Evolutionary conservation across 805 yeast genomes (phyloP).

Genomic region (Martiniozyma abietophila): DNA sequence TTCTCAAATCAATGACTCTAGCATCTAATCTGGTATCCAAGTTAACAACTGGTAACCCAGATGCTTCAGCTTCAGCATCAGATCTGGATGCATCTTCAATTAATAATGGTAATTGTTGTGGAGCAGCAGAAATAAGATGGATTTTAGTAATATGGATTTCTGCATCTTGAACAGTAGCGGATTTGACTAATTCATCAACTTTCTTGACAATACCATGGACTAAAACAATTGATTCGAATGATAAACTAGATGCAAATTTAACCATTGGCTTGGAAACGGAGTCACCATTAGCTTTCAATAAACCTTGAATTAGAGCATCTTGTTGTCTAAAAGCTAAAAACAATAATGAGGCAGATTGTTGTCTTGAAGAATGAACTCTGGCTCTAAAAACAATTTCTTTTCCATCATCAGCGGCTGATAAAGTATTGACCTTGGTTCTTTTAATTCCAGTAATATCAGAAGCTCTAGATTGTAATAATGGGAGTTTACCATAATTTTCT

Average conservation of each 20-base stretch:
- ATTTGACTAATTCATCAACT: constrained; percentile 78
- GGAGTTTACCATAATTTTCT: constrained; percentile 82
- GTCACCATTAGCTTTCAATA: constrained; percentile 63
- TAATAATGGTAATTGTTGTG: constrained; percentile 85
- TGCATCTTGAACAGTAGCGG: constrained; percentile 84
- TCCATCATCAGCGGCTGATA: constrained; percentile 60
- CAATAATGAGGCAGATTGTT: constrained; percentile 92
- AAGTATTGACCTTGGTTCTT: constrained; percentile 49
- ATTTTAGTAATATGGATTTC: constrained; percentile 75
- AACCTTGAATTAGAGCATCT: constrained; percentile 69
- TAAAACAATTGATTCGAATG: constrained; percentile 83
- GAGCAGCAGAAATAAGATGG: constrained; percentile 75
- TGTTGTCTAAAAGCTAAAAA: constrained; percentile 92
- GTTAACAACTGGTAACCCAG: constrained; percentile 87
- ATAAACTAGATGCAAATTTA: constrained; percentile 85
- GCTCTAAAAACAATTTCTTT: constrained; percentile 82
- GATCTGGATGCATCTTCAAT: constrained; percentile 96
- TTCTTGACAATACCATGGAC: constrained; percentile 80
- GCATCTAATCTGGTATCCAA: constrained; percentile 93
- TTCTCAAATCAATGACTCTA: constrained; percentile 93
- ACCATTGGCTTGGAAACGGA: constrained; percentile 89
- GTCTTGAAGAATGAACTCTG: constrained; percentile 85
- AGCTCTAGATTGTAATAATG: constrained; percentile 63
- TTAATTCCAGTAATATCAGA: constrained; percentile 49
- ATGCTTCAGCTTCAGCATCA: constrained; percentile 87